phyloP scores from a whole-genome alignment of 345 rosid species.

The Litchi chinensis region DNA sequence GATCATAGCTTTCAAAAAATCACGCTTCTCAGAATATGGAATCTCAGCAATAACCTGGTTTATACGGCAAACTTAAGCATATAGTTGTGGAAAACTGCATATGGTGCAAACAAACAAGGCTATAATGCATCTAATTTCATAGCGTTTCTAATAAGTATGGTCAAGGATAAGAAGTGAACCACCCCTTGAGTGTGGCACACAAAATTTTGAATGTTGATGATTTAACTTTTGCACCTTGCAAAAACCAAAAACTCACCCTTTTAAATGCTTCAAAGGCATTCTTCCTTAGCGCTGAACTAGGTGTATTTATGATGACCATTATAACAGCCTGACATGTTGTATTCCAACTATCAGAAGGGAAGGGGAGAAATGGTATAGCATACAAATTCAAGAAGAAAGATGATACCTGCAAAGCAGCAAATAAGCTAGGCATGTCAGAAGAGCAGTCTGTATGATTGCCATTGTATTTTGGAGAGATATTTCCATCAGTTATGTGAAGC shows the following conservation, averaged over 20 bases:
- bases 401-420: conserved; percentile 69
- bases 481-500: conserved; percentile 58
- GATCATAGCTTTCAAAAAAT: conserved; percentile 65
- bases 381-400: conserved; percentile 17
- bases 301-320: conserved; percentile 53
- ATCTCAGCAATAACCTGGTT: conserved; percentile 76
- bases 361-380: conserved; percentile 9
- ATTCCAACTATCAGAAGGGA: conserved; percentile 18
- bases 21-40: conserved; percentile 62
- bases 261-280: conserved; percentile 74
- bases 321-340: conserved; percentile 54
- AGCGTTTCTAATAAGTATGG: not conserved
- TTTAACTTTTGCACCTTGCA: not conserved
- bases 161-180: not conserved
- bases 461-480: conserved; percentile 30
- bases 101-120: not conserved
- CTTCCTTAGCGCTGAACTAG: conserved; percentile 58
- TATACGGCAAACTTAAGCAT: conserved; percentile 7
- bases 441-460: conserved; percentile 52
- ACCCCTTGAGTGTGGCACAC: not conserved
- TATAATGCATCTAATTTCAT: not conserved
- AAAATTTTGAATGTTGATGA: not conserved
- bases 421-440: conserved; percentile 55
- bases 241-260: conserved; percentile 48
- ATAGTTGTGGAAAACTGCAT: not conserved